These are phyloP conservation scores for Monosporascus sp. DNA, from an alignment of 2,329 filamentous ascomycete genomes.

Conservation along the genomic window DNA sequence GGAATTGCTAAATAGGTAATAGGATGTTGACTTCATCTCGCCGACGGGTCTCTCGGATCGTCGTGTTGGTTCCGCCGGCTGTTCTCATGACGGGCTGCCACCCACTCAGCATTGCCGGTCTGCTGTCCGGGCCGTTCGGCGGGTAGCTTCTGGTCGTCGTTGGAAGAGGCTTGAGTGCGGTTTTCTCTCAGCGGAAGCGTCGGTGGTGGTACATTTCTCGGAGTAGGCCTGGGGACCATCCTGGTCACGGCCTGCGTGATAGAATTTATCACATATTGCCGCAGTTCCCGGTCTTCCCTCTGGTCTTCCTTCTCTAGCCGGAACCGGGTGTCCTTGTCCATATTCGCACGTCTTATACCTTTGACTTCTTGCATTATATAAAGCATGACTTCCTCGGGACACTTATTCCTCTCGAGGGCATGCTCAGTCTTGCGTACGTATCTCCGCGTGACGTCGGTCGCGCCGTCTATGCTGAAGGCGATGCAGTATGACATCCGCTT, in stretches of 20 bases:
- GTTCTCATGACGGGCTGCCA: conserved; percentile 42
- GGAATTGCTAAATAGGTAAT: too few relatives aligned
- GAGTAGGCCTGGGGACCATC: conserved; percentile 49
- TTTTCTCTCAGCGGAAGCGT: conserved; percentile 9
- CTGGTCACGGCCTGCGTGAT: conserved; percentile 69
- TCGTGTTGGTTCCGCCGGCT: conserved; percentile 32
- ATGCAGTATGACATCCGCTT: conserved; percentile 97
- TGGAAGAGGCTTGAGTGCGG: conserved; percentile 19
- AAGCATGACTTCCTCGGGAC: conserved; percentile 79
- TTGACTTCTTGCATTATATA: conserved; percentile 90
- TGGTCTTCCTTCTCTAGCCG: conserved; percentile 75
- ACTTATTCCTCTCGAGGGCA: conserved; percentile 65
- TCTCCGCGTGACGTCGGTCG: conserved; percentile 60
- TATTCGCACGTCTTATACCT: conserved; percentile 70
- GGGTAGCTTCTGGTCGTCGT: conserved; percentile 56
- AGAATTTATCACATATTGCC: conserved; percentile 66
- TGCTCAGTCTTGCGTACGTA: conserved; percentile 61
- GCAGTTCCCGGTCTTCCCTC: conserved; percentile 68
- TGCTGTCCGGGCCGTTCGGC: conserved; percentile 53
- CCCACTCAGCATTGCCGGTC: conserved; percentile 46
- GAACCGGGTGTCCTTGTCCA: conserved; percentile 79
- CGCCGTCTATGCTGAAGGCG: conserved; percentile 87
- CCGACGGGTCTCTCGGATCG: conserved; percentile 38
- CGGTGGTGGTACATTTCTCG: conserved; percentile 16
- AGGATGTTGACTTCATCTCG: conserved; percentile 5